Evolutionary conservation across 163 green algal genomes (phyloP).

Genomic region (Chloroidium sp.): DNA sequence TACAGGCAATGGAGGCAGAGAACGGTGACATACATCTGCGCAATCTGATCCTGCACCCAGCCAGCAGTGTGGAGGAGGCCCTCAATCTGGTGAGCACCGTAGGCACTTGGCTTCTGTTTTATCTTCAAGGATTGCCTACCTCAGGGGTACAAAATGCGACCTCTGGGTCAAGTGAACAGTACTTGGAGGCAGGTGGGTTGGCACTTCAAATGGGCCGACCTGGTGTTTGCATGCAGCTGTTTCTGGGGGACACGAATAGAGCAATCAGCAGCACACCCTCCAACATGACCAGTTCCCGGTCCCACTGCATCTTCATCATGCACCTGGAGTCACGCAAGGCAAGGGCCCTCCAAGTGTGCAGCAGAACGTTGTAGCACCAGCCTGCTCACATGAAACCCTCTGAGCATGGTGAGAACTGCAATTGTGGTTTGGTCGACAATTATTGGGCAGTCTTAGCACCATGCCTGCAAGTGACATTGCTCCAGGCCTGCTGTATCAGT

Average conservation of each 20-base stretch:
- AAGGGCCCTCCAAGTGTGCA: not conserved
- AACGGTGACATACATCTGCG: slow-evolving; percentile 35
- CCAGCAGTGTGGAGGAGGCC: slow-evolving; percentile 52
- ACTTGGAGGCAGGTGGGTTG: not conserved
- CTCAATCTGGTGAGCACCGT: slow-evolving; percentile 51
- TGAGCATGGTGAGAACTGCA: no score
- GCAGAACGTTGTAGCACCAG: no score
- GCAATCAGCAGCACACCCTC: slow-evolving; percentile 39
- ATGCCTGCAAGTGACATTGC: no score
- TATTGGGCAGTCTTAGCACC: no score
- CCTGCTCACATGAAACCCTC: no score
- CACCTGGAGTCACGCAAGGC: slow-evolving; percentile 31
- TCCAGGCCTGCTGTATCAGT: not conserved
- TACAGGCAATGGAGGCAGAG: slow-evolving; percentile 39
- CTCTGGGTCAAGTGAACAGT: not conserved
- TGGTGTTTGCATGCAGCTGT: slow-evolving; percentile 14
- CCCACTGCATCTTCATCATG: slow-evolving; percentile 54
- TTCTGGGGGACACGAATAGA: slow-evolving; percentile 32
- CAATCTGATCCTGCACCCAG: slow-evolving; percentile 41
- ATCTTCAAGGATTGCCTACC: no score
- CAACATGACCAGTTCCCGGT: slow-evolving; percentile 54
- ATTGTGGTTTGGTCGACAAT: no score
- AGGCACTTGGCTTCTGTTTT: no score
- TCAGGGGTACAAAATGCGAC: no score
- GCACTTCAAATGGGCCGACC: not conserved